Conservation (phyloP, 495 filamentous ascomycete species). For the Aspergillus steynii region DNA sequence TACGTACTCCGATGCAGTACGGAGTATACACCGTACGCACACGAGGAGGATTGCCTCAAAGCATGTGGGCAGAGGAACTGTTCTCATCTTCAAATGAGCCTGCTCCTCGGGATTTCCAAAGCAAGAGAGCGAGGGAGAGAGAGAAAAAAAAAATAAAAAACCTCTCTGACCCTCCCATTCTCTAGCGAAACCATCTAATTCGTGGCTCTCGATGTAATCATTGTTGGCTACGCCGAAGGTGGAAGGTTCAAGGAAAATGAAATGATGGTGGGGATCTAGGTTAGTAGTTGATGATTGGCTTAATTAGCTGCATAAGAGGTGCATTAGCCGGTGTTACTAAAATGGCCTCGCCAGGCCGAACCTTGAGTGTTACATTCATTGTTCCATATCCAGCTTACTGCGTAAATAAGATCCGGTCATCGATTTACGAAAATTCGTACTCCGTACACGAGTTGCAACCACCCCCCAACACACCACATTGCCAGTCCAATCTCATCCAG, state of each 20-base stretch:
- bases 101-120: no score
- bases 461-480: not conserved
- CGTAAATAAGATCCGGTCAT: not conserved
- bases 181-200: no score
- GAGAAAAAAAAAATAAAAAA: no score
- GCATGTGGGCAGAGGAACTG: no score
- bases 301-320: slow-evolving; percentile 19
- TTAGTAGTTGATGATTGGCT: slow-evolving; percentile 12
- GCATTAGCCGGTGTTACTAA: slow-evolving; percentile 20
- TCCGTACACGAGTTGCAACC: no score
- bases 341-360: not conserved
- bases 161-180: no score
- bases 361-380: not conserved
- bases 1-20: no score
- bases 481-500: not conserved
- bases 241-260: not conserved
- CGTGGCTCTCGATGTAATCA: not conserved
- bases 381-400: not conserved
- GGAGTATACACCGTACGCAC: no score
- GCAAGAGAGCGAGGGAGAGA: no score
- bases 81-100: no score
- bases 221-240: not conserved
- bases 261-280: slow-evolving; percentile 2
- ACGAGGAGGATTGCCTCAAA: no score
- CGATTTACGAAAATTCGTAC: no score